Evolutionary conservation across 1,284 basidiomycete genomes (phyloP).

Genomic region (Rhizoctonia solani): DNA sequence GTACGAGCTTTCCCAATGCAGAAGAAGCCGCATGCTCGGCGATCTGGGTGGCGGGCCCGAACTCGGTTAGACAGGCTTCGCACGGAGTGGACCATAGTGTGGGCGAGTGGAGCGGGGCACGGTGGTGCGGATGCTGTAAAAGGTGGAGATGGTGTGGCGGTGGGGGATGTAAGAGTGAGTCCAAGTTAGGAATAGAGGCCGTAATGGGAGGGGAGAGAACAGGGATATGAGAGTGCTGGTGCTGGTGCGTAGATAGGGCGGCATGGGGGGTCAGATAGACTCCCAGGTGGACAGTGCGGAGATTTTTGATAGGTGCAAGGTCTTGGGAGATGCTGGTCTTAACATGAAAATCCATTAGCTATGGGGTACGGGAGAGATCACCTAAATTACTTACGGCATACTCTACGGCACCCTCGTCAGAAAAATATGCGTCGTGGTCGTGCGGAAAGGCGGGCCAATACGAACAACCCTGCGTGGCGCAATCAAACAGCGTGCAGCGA

Average conservation of each 20-base stretch:
- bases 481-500: conserved; percentile 28
- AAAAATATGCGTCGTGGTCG: conserved; percentile 32
- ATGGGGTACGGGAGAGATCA: background rate
- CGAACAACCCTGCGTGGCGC: conserved; percentile 22
- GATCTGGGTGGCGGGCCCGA: conserved; percentile 18
- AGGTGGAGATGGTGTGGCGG: conserved; percentile 36
- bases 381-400: conserved; percentile 14
- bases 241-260: conserved; percentile 23
- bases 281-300: conserved; percentile 15
- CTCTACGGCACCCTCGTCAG: conserved; percentile 25
- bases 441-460: conserved; percentile 32
- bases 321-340: conserved; percentile 27
- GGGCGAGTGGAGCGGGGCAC: background rate
- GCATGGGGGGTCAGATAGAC: conserved; percentile 27
- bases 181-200: background rate
- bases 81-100: conserved; percentile 39
- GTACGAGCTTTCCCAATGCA: background rate
- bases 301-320: conserved; percentile 13
- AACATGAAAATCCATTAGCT: background rate
- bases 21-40: conserved; percentile 19
- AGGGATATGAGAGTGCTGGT: conserved; percentile 4
- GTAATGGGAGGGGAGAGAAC: background rate
- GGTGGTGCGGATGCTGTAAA: conserved; percentile 37
- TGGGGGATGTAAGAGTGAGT: conserved; percentile 33
- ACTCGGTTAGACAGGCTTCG: conserved; percentile 8